phyloP scores from a whole-genome alignment of 306 rosid species.

The Vigna mungo region DNA sequence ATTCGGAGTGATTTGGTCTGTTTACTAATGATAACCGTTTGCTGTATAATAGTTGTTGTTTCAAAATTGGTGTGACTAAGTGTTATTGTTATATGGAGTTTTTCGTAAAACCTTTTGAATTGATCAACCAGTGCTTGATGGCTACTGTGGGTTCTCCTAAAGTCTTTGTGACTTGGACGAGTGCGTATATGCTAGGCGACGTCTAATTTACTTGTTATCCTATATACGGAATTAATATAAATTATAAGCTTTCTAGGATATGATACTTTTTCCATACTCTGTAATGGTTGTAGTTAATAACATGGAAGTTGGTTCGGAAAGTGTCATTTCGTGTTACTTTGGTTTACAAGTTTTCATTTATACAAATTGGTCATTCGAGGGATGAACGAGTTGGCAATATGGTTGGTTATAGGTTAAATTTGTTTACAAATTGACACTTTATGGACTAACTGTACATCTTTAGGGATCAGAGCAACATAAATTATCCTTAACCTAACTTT shows the following conservation, averaged over 20 bases:
- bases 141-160: constrained; percentile 8
- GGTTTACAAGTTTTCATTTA: neutral
- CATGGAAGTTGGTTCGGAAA: neutral
- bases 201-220: constrained; percentile 1
- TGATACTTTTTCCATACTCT: neutral
- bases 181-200: constrained; percentile 9
- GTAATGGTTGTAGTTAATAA: neutral
- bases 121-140: constrained; percentile 1
- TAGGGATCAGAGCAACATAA: neutral
- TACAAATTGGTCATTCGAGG: neutral
- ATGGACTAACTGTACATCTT: neutral
- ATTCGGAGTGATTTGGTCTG: constrained; percentile 10
- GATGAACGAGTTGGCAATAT: neutral
- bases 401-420: neutral
- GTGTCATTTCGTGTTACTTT: neutral
- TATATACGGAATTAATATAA: neutral
- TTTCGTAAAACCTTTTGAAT: constrained; percentile 7
- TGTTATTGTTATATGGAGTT: constrained; percentile 18
- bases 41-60: neutral
- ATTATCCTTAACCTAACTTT: neutral
- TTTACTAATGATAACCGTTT: neutral
- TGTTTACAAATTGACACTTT: neutral
- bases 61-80: constrained; percentile 1
- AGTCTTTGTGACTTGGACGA: neutral
- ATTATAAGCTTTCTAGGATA: neutral